A percentile compares a stretch with the other conserved stretches of the same genome.
phyloP scores from a whole-genome alignment of 345 rosid species.

The Syzygium aqueum region DNA sequence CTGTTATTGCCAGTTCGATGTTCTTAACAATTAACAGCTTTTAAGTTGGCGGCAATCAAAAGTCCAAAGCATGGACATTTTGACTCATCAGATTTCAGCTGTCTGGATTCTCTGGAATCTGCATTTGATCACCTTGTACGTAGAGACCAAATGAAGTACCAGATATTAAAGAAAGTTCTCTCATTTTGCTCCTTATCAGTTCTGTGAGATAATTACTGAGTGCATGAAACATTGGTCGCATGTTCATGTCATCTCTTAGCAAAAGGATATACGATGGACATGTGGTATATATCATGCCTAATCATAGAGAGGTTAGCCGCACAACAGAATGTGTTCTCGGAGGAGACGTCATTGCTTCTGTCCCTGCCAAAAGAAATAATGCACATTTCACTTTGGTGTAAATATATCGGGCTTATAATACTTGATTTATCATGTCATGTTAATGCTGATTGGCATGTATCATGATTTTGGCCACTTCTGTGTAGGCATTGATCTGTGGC shows the following conservation, averaged over 20 bases:
- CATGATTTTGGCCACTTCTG: neutral
- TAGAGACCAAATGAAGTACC: neutral
- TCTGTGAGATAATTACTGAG: neutral
- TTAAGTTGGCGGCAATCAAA: neutral
- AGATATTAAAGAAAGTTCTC: neutral
- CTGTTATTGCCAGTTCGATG: neutral
- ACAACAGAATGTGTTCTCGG: neutral
- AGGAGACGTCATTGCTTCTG: neutral
- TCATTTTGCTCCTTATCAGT: neutral
- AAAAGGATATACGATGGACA: neutral
- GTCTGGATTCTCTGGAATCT: fast-evolving
- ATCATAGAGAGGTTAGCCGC: neutral
- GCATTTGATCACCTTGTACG: neutral
- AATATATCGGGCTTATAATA: neutral
- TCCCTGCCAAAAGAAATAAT: neutral
- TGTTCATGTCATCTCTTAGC: neutral
- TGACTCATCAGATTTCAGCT: neutral
- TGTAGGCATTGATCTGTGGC: slow-evolving; percentile 73
- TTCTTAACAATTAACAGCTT: neutral
- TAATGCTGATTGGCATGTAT: neutral
- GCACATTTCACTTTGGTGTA: too few species aligned
- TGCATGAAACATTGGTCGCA: neutral
- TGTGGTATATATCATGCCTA: neutral
- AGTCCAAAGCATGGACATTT: neutral
- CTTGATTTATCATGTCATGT: neutral